Percentiles rank a stretch among this genome's conserved stretches.
Conservation (phyloP, 495 filamentous ascomycete species). For the Daldinia concentrica region DNA sequence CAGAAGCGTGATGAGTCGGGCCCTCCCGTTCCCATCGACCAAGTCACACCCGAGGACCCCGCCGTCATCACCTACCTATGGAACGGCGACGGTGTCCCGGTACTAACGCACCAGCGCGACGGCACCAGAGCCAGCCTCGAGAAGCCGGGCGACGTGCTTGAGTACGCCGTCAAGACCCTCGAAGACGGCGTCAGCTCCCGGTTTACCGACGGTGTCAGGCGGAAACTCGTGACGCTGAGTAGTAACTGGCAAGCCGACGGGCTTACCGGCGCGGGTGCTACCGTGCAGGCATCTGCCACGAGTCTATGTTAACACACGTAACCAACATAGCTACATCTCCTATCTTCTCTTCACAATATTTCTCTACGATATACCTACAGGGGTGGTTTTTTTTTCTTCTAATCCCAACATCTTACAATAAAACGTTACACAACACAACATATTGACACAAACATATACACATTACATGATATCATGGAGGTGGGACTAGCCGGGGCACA, state of each 20-base stretch:
- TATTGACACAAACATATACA: not conserved
- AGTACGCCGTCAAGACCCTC: conserved; percentile 55
- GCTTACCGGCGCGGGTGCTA: conserved; percentile 6
- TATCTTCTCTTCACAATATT: not conserved
- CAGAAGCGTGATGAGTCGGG: conserved; percentile 40
- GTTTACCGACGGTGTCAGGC: conserved; percentile 58
- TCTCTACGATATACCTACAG: not conserved
- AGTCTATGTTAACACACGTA: conserved; percentile 19
- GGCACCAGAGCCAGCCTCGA: conserved; percentile 47
- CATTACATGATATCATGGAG: conserved; percentile 1
- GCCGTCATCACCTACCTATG: conserved; percentile 52
- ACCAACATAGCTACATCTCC: not conserved
- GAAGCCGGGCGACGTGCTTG: conserved; percentile 54
- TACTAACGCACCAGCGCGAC: conserved; percentile 46
- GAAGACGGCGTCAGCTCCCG: conserved; percentile 54
- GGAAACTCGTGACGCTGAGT: conserved; percentile 53
- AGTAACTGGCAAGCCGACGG: conserved; percentile 46
- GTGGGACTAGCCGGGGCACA: too few relatives aligned
- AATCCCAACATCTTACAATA: not conserved
- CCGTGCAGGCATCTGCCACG: not conserved
- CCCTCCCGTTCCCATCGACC: conserved; percentile 51
- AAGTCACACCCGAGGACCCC: conserved; percentile 50
- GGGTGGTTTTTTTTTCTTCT: not conserved
- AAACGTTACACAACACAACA: not conserved
- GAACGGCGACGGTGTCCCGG: conserved; percentile 49